Evolutionary conservation across 1,139 yeast genomes (phyloP).

Genomic region (Hemisphaericaspora lyxosophila): DNA sequence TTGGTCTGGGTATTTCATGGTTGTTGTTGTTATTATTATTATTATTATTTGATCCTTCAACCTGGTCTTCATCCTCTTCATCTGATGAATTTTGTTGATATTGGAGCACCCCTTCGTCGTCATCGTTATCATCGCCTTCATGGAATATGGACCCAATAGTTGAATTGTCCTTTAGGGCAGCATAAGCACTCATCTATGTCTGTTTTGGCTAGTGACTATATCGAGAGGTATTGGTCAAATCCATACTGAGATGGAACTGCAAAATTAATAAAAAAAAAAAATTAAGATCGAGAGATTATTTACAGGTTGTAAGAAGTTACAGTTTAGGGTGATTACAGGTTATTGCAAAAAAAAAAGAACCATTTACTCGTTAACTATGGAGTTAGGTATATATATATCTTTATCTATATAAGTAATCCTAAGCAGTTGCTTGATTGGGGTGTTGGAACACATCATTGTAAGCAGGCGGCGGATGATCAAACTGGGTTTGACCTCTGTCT

Average conservation of each 20-base stretch:
- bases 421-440: not conserved
- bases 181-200: constrained; percentile 49
- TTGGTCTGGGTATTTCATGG: constrained; percentile 5
- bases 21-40: not conserved
- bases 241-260: no score
- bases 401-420: not conserved
- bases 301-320: not conserved
- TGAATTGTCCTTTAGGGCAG: constrained; percentile 38
- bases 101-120: constrained; percentile 18
- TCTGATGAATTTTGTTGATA: constrained; percentile 28
- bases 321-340: not conserved
- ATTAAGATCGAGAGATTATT: no score
- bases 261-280: no score
- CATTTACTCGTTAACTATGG: not conserved
- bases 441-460: not conserved
- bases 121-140: constrained; percentile 18
- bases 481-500: not conserved
- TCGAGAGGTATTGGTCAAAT: not conserved
- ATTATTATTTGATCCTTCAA: not conserved
- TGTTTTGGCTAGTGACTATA: not conserved
- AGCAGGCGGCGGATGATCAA: not conserved
- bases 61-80: constrained; percentile 13
- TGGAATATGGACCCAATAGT: constrained; percentile 16
- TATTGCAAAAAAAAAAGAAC: not conserved
- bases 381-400: not conserved